Percentiles rank a stretch among this genome's conserved stretches.
phyloP scores from a whole-genome alignment of 106 monocot genomes.

The Dioscorea alata region DNA sequence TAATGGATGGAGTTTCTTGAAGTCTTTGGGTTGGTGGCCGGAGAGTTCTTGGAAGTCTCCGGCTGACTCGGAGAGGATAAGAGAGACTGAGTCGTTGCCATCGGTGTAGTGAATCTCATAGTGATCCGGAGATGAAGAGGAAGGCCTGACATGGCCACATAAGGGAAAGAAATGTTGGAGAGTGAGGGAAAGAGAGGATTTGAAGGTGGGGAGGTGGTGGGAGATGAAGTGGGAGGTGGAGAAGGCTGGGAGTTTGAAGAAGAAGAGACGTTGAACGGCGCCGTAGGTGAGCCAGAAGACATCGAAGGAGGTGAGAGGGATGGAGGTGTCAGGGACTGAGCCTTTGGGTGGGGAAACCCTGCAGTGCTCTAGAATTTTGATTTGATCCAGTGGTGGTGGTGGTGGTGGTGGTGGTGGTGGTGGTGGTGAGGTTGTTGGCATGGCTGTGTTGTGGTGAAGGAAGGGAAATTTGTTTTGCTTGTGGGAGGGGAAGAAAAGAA shows the following conservation, averaged over 20 bases:
- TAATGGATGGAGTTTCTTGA: background rate
- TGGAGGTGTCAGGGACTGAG: background rate
- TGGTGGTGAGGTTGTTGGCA: background rate
- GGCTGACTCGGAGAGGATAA: conserved; percentile 5
- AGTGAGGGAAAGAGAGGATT: background rate
- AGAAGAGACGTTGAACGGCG: conserved; percentile 15
- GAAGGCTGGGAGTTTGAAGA: conserved; percentile 8
- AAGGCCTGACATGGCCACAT: conserved; percentile 8
- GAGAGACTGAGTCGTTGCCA: background rate
- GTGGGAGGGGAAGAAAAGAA: too few relatives aligned
- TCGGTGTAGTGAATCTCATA: conserved; percentile 4
- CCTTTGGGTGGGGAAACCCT: background rate
- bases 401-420: too few relatives aligned
- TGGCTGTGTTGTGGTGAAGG: background rate
- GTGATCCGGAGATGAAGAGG: background rate
- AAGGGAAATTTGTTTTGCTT: too few relatives aligned
- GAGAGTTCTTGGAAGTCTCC: conserved; percentile 6
- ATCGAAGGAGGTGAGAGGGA: conserved; percentile 16
- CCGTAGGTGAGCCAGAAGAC: background rate
- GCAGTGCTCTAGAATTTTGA: background rate
- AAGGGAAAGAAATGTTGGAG: conserved; percentile 26
- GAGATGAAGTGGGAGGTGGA: conserved; percentile 9
- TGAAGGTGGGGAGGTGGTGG: conserved; percentile 7
- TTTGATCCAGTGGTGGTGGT: background rate
- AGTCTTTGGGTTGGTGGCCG: background rate